These are phyloP conservation scores for Amesomyces nigricolor DNA, from an alignment of 2,329 filamentous ascomycete genomes.

Conservation along the genomic window DNA sequence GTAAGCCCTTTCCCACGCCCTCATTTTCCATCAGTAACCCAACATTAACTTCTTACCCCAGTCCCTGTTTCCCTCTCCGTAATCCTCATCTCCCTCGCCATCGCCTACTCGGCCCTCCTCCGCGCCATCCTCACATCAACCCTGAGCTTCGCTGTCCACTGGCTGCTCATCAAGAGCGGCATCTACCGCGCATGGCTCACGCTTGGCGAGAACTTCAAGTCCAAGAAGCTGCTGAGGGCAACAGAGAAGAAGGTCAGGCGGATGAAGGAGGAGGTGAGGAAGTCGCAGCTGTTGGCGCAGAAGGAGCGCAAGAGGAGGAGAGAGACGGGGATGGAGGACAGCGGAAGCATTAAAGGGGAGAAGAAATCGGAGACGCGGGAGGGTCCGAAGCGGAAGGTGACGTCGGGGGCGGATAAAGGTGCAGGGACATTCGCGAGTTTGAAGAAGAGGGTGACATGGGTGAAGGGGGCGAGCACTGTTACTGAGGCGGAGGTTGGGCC, in stretches of 20 bases:
- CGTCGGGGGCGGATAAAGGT: no score
- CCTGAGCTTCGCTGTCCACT: neutral
- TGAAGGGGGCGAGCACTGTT: no score
- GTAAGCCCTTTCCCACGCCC: conserved; percentile 14
- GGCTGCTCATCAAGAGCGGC: neutral
- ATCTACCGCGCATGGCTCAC: conserved; percentile 8
- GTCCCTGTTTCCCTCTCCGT: conserved; percentile 6
- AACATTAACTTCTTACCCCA: neutral
- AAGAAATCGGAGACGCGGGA: no score
- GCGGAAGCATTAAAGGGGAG: no score
- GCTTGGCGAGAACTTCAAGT: neutral
- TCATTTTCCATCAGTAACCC: neutral
- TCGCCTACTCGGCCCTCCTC: conserved; percentile 7
- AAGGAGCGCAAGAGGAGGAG: no score
- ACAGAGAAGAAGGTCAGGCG: conserved; percentile 1
- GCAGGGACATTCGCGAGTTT: no score
- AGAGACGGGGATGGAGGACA: no score
- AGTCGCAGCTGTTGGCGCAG: no score
- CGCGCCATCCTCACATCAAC: neutral
- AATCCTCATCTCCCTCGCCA: conserved; percentile 3
- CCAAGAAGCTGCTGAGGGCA: neutral
- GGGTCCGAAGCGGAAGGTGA: no score
- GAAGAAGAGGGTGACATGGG: no score
- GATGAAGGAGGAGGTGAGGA: conserved; percentile 2
- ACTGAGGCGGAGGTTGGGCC: no score